Evolutionary conservation across 306 rosid species (phyloP), one percentile per base, ranked within the genome.

Genomic region (Elaeagnus macrophylla): DNA sequence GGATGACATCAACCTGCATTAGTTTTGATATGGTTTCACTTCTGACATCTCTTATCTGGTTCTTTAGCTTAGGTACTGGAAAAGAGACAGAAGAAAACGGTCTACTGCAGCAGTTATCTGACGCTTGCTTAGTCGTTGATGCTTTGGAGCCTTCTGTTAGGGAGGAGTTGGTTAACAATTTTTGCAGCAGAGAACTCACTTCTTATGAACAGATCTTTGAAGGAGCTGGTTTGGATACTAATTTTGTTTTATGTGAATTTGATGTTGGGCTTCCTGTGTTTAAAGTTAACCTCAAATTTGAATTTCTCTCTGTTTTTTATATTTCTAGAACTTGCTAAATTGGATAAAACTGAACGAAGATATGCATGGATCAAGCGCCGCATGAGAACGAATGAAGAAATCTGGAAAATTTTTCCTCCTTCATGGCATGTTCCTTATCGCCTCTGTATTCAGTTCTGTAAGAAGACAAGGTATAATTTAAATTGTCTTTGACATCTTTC

Each of bases 291-390:
- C 56, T 46, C 51, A 43, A 66, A 15, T 69, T 65, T 64, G 53
- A 62, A 68, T 18, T 62, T 44, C 1, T 44, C 1, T 40, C 56
- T 4, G 12, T 53, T 56, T 61, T 53, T 57, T 41, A 55, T 70
- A 53, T 54, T 56, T 54, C 39, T 67, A 91, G 99, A 87, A 69
- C 76, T 91, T 60, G 96, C 99, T 9, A 91, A 87, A 81, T 72
- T 91, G 89, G 99, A 91, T 67, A 91, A 91, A 75, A 84, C 96
- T 12, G 99, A 91, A 61, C 73, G 96, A 72, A 79, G 96, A 82
- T 91, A 91, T 87, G 99, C 99, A 52, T 91, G 99, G 96, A 91
- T 91, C 70, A 91, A 91, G 72, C 88, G 99, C 50, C 88, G 96
- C 39, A 91, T 91, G 75, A 77, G 99, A 71, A 87, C 99, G 67